These are phyloP conservation scores for Pelargonium cotyledonis DNA, from an alignment of 441 rosid genomes.

Conservation along the genomic window DNA sequence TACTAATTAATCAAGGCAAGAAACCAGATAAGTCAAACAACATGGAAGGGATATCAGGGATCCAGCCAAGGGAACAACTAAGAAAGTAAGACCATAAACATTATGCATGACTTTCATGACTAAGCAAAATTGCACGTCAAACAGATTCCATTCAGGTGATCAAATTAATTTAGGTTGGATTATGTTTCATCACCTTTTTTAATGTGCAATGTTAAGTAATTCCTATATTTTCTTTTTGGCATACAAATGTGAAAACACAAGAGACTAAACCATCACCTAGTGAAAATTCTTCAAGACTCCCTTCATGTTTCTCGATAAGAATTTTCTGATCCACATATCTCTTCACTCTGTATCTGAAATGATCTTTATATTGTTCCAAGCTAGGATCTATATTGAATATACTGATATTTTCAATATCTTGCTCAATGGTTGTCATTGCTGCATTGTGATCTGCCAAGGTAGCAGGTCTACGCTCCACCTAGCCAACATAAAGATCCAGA, in stretches of 20 bases:
- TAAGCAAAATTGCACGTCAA: neutral
- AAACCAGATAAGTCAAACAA: conserved; percentile 3
- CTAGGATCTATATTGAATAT: conserved; percentile 47
- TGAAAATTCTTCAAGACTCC: conserved; percentile 66
- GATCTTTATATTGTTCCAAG: conserved; percentile 52
- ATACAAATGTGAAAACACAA: conserved; percentile 1
- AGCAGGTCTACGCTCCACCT: conserved; percentile 28
- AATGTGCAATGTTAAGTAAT: neutral
- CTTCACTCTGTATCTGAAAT: conserved; percentile 51
- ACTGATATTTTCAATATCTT: conserved; percentile 39
- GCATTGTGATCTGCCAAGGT: conserved; percentile 42
- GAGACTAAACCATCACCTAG: conserved; percentile 38
- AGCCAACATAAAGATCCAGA: conserved; percentile 14
- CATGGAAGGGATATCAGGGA: conserved; percentile 8
- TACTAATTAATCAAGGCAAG: conserved; percentile 1
- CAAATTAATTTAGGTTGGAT: conserved; percentile 1
- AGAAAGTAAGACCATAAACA: neutral
- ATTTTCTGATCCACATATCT: conserved; percentile 46
- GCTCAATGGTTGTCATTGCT: conserved; percentile 30
- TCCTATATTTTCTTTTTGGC: neutral
- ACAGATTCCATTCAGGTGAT: neutral
- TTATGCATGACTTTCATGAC: neutral
- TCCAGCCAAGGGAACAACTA: conserved; percentile 11
- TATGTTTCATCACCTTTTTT: conserved; percentile 5
- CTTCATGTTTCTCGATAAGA: conserved; percentile 56